phyloP scores from a whole-genome alignment of 208 protist species.

The Tritrichomonas foetus region DNA sequence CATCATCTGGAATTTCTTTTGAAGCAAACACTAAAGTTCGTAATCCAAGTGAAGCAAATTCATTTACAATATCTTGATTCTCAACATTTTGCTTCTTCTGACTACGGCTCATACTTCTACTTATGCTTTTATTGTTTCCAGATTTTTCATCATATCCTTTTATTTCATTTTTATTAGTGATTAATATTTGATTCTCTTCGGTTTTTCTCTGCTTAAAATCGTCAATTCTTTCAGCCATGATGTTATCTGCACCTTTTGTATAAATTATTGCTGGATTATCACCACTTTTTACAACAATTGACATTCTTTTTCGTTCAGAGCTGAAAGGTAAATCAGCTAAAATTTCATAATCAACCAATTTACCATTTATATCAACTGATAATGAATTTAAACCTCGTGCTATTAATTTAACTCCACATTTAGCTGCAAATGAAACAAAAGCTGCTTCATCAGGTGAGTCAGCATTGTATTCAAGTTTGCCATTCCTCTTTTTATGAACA shows the following conservation, averaged over 20 bases:
- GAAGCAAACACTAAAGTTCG: not conserved
- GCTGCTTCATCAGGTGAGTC: slow-evolving; percentile 30
- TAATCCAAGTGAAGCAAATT: not conserved
- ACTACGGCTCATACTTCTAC: no score
- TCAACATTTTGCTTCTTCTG: not conserved
- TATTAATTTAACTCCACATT: not conserved
- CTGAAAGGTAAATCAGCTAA: slow-evolving; percentile 71
- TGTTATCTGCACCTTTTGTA: slow-evolving; percentile 29
- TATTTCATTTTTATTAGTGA: not conserved
- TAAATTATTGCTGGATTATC: not conserved
- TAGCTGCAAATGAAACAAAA: not conserved
- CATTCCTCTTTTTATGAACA: not conserved
- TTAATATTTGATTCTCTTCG: not conserved
- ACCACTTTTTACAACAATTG: slow-evolving; percentile 77
- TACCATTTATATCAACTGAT: not conserved
- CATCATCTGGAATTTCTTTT: not conserved
- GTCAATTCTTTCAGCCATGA: not conserved
- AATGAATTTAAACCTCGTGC: not conserved
- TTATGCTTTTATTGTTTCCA: no score
- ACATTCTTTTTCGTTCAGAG: slow-evolving; percentile 92
- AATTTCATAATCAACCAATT: not conserved
- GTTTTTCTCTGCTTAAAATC: not conserved
- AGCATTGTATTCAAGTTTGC: not conserved
- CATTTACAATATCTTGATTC: not conserved
- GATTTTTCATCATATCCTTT: not conserved